Evolutionary conservation across 179 eudicot species (phyloP).

Genomic region (Spinacia oleracea): DNA sequence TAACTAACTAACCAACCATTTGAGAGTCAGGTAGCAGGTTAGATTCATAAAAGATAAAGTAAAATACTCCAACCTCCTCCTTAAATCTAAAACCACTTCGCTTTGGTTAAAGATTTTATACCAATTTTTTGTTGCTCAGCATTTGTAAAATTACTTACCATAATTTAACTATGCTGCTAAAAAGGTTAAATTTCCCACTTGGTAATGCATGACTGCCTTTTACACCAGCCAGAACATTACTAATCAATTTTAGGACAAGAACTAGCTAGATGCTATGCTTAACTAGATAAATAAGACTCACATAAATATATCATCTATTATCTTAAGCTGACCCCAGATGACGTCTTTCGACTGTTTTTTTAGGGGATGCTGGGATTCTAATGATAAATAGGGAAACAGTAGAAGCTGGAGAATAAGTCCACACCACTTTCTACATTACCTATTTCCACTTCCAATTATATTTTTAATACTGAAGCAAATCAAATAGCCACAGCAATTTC

Average conservation of each 20-base stretch:
- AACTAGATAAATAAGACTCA: background rate
- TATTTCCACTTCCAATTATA: background rate
- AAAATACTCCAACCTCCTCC: no score
- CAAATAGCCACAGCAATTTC: background rate
- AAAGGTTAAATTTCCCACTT: background rate
- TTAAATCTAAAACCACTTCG: no score
- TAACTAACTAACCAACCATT: no score
- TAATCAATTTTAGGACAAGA: background rate
- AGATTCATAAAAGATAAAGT: no score
- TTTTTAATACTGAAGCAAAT: background rate
- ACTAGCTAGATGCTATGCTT: background rate
- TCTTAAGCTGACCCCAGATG: background rate
- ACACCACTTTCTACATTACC: background rate
- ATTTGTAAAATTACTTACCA: no score
- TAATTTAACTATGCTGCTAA: background rate
- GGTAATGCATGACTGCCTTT: background rate
- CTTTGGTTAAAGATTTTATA: no score
- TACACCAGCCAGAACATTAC: background rate
- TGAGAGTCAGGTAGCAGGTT: no score
- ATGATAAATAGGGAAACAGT: background rate
- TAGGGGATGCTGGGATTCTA: background rate
- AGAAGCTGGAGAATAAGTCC: background rate
- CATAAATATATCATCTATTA: background rate
- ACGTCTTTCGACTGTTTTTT: background rate
- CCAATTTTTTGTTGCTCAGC: no score